A percentile compares a stretch with the other conserved stretches of the same genome.
Conservation (phyloP, 2,329 filamentous ascomycete genomes). For the Zopfia rhizophila region DNA sequence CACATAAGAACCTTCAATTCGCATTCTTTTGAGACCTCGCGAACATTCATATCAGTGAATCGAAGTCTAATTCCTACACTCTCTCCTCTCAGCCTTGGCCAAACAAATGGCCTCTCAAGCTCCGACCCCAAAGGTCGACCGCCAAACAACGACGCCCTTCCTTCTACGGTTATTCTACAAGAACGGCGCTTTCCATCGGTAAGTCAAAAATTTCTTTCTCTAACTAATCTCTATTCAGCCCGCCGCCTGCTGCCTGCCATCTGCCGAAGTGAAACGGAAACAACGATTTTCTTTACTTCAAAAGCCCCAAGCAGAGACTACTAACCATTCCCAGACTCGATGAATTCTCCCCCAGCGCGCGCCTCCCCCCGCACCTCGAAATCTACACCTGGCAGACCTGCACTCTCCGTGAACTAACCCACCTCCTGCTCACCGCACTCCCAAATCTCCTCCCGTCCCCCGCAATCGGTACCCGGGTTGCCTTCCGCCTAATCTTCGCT, state of each 20-base stretch:
- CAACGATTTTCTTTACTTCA: too few relatives aligned
- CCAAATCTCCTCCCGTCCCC: constrained; percentile 77
- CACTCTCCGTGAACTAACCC: constrained; percentile 81
- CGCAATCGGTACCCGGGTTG: constrained; percentile 83
- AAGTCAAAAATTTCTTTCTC: constrained; percentile 17
- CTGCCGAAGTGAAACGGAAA: too few relatives aligned
- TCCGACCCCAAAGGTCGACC: constrained; percentile 64
- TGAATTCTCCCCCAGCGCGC: constrained; percentile 69
- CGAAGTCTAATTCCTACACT: too few relatives aligned
- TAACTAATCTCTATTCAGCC: too few relatives aligned
- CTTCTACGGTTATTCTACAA: constrained; percentile 87
- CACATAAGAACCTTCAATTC: too few relatives aligned
- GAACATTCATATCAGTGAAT: too few relatives aligned
- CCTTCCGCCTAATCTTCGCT: constrained; percentile 86
- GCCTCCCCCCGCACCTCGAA: constrained; percentile 73
- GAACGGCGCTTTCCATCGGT: constrained; percentile 77
- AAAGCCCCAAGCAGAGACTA: constrained; percentile 7
- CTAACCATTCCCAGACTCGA: constrained; percentile 65
- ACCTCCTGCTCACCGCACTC: constrained; percentile 76
- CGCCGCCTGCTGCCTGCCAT: too few relatives aligned
- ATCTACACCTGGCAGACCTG: constrained; percentile 89
- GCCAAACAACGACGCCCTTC: constrained; percentile 80
- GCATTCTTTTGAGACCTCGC: too few relatives aligned
- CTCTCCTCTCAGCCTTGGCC: too few relatives aligned
- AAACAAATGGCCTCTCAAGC: constrained; percentile 48